Base-by-base conservation (phyloP, 176 grass and related monocot genomes). In the Cenchrus americanus region DNA sequence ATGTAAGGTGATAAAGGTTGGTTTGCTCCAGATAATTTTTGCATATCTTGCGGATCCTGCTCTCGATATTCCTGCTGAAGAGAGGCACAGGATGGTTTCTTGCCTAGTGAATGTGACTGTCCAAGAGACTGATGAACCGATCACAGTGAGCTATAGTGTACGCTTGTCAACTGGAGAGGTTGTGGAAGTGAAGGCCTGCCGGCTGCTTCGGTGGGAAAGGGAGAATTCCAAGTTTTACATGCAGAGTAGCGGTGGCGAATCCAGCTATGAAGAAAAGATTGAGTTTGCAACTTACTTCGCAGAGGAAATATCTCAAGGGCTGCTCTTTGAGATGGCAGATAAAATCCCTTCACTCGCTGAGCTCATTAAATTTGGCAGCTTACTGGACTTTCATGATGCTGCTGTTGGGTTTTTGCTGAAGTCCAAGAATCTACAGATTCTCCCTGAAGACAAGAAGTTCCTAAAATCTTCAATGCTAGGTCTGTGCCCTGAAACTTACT, bases 321-420 rank as follows among this genome's bases (percentile, higher is more conserved):
- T 97, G 82, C 78, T 92, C 37, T 93, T 81, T 64, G 94, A 97
- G 47, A 80, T 34, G 83, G 42, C 22, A 15, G 85, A 92, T 52
- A 58, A 64, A 19, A 87, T 91, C n/a, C 82, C 51, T 82, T 70
- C n/a, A 3, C 94, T 97, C 8, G 50, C 74, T 0, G 82, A 94
- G 62, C 83, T 97, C 14, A 51, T 97, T 37, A 91, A 82, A 54
- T 1, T 97, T 18, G 91, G 87, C 24, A 84, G 63, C 82, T 44
- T 97, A 34, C 26, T 97, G 42, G 87, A 92, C 32, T 97, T 90
- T 47, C 64, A 97, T 7, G 77, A 87, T 8, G 76, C 24, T 9
- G 89, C 89, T 54, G 47, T 97, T 21, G 71, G 73, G 1, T 97
- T 84, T 83, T 86, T 91, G 63, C 76, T 97, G 52, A 94, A 90